Evolutionary conservation across 768 basidiomycete genomes (phyloP).

Genomic region (Pleurotus sapidus): DNA sequence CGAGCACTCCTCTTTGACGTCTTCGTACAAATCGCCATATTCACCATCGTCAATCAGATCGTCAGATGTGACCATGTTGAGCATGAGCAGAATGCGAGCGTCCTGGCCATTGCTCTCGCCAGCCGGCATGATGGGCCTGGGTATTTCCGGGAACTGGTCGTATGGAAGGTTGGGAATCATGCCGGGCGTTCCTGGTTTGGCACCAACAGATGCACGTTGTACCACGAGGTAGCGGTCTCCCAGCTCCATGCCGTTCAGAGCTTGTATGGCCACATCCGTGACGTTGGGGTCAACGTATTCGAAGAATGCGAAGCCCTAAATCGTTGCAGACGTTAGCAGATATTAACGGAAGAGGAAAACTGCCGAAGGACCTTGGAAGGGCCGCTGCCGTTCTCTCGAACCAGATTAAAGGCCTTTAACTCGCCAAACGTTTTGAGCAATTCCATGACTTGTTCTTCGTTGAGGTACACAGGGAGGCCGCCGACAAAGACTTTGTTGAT

Average conservation of each 20-base stretch:
- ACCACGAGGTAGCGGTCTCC: slow-evolving; percentile 95
- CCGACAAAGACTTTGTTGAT: slow-evolving; percentile 99
- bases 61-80: slow-evolving; percentile 97
- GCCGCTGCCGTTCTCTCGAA: slow-evolving; percentile 89
- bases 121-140: slow-evolving; percentile 85
- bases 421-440: slow-evolving; percentile 96
- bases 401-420: slow-evolving; percentile 95
- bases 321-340: background rate
- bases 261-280: slow-evolving; percentile 95
- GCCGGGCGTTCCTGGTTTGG: slow-evolving; percentile 67
- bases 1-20: slow-evolving; percentile 87
- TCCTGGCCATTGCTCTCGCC: slow-evolving; percentile 59
- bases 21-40: slow-evolving; percentile 92
- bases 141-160: slow-evolving; percentile 80
- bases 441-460: slow-evolving; percentile 99
- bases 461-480: slow-evolving; percentile 91
- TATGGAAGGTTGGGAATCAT: slow-evolving; percentile 71
- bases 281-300: slow-evolving; percentile 90
- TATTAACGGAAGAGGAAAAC: background rate
- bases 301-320: slow-evolving; percentile 97
- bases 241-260: slow-evolving; percentile 96
- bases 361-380: slow-evolving; percentile 71
- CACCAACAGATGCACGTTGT: slow-evolving; percentile 93
- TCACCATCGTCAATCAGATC: slow-evolving; percentile 89
- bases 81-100: slow-evolving; percentile 89